phyloP scores from a whole-genome alignment of 768 basidiomycete species.

The Russula abietina region DNA sequence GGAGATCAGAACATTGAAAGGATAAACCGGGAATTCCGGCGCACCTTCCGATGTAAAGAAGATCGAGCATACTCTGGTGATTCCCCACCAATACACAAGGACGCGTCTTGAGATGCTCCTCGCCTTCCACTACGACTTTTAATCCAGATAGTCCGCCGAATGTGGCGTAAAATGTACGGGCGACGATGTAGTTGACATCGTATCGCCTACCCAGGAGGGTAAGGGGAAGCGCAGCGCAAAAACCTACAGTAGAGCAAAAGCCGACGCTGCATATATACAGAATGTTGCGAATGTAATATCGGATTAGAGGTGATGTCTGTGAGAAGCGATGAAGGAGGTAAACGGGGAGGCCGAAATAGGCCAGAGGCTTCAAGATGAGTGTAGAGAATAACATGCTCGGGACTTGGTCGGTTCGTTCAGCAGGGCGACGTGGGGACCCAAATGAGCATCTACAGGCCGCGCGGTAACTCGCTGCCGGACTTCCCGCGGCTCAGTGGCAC shows the following conservation, averaged over 20 bases:
- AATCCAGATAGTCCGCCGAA: slow-evolving; percentile 61
- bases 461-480: background rate
- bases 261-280: slow-evolving; percentile 67
- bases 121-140: slow-evolving; percentile 74
- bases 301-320: slow-evolving; percentile 46
- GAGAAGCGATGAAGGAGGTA: slow-evolving; percentile 59
- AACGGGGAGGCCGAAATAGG: slow-evolving; percentile 69
- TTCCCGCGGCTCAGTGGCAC: background rate
- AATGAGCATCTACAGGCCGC: slow-evolving; percentile 9
- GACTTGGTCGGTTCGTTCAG: background rate
- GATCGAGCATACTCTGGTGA: slow-evolving; percentile 91
- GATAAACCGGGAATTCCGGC: slow-evolving; percentile 27
- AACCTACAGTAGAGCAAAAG: slow-evolving; percentile 58
- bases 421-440: slow-evolving; percentile 18
- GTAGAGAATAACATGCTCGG: slow-evolving; percentile 56
- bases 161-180: slow-evolving; percentile 71
- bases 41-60: slow-evolving; percentile 75
- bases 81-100: slow-evolving; percentile 80
- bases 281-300: slow-evolving; percentile 69
- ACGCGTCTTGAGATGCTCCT: slow-evolving; percentile 65
- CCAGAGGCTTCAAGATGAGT: slow-evolving; percentile 60
- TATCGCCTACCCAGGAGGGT: slow-evolving; percentile 59
- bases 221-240: slow-evolving; percentile 64
- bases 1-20: slow-evolving; percentile 9
- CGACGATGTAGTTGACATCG: slow-evolving; percentile 80